These are phyloP conservation scores for Thinopyrum obtusiflorum DNA, from an alignment of 202 grass and related monocot genomes.

Conservation along the genomic window DNA sequence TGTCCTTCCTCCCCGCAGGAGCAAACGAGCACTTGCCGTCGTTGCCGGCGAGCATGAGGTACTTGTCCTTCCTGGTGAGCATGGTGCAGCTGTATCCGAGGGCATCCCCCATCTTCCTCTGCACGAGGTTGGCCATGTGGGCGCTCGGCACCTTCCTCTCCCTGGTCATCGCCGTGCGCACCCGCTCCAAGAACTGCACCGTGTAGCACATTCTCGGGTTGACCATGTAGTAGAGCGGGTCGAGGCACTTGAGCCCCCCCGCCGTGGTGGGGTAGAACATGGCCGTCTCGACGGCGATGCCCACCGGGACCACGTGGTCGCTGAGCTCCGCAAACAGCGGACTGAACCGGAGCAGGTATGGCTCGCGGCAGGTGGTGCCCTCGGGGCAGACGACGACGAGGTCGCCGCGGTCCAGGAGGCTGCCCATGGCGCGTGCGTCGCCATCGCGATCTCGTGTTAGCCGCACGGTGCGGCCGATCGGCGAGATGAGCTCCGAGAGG, in stretches of 20 bases:
- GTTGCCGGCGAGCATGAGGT: conserved; percentile 68
- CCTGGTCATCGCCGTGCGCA: conserved; percentile 37
- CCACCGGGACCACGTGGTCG: conserved; percentile 57
- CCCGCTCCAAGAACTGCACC: conserved; percentile 47
- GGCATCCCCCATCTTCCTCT: conserved; percentile 55
- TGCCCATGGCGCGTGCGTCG: conserved; percentile 11
- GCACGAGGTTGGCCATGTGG: conserved; percentile 60
- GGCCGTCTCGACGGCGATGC: conserved; percentile 38
- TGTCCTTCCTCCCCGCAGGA: not conserved
- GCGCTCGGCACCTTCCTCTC: conserved; percentile 14
- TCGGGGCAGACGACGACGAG: conserved; percentile 54
- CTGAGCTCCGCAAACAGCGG: conserved; percentile 67
- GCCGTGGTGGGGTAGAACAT: conserved; percentile 87
- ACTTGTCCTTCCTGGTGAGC: conserved; percentile 85
- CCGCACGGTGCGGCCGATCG: not conserved
- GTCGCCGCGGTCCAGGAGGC: conserved; percentile 34
- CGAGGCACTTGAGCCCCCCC: conserved; percentile 59
- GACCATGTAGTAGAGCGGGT: conserved; percentile 60
- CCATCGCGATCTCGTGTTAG: not conserved
- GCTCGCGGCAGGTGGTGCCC: conserved; percentile 64
- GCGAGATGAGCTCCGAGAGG: not conserved
- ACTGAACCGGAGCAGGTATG: conserved; percentile 67
- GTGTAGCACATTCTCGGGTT: conserved; percentile 62
- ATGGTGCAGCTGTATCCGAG: conserved; percentile 59
- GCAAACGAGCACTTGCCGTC: conserved; percentile 11